Evolutionary conservation across 306 rosid species (phyloP).

Genomic region (Crotalaria pallida): DNA sequence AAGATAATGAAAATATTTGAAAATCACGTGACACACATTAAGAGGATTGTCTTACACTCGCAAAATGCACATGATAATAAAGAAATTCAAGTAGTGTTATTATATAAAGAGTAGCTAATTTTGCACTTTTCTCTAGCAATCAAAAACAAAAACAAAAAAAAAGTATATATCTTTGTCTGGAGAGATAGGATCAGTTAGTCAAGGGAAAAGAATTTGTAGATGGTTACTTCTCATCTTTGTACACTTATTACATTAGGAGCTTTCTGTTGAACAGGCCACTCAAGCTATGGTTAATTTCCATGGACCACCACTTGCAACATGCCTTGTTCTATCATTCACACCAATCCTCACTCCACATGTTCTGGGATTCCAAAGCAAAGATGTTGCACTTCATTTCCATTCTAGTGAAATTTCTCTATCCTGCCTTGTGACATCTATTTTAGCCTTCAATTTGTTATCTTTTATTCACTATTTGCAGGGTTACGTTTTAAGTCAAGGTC

Average conservation of each 20-base stretch:
- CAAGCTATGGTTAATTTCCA: not conserved
- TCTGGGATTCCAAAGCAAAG: conserved; percentile 38
- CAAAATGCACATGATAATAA: not conserved
- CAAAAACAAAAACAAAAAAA: no score
- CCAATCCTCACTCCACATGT: conserved; percentile 43
- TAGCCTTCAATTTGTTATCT: conserved; percentile 1
- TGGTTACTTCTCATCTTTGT: conserved; percentile 36
- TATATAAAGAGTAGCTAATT: not conserved
- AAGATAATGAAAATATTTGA: not conserved
- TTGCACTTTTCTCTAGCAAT: no score
- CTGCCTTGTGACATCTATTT: not conserved
- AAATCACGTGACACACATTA: not conserved
- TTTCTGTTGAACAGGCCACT: not conserved
- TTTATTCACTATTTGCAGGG: conserved; percentile 14
- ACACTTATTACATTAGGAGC: conserved; percentile 1
- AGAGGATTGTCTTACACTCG: not conserved
- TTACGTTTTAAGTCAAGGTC: no score
- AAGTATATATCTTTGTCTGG: no score
- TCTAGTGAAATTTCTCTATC: conserved; percentile 21
- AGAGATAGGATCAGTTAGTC: not conserved
- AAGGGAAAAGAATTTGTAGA: conserved; percentile 35
- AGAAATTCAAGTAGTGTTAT: not conserved
- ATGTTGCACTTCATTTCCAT: conserved; percentile 27
- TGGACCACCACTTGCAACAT: conserved; percentile 63
- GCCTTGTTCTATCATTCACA: conserved; percentile 51